Conservation (phyloP, 2,329 filamentous ascomycete species). For the Colletotrichum cordylinicola region DNA sequence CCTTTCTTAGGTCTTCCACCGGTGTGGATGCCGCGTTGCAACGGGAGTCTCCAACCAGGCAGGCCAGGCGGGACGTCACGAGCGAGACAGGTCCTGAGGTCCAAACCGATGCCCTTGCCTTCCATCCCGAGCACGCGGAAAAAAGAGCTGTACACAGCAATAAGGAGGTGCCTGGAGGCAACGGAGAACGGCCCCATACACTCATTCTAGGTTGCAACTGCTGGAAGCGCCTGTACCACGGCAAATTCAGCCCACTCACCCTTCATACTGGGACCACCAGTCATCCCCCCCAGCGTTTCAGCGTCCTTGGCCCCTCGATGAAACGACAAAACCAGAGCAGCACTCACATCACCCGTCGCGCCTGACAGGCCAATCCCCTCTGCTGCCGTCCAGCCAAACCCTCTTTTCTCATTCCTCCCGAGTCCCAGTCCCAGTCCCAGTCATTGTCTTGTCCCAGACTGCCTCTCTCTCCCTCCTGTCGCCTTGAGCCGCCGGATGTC, state of each 20-base stretch:
- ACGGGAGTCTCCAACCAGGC: background rate
- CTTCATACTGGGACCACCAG: constrained; percentile 4
- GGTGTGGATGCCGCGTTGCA: background rate
- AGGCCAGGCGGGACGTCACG: background rate
- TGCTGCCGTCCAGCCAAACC: constrained; percentile 3
- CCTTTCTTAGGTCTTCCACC: background rate
- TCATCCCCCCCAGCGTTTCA: constrained; percentile 20
- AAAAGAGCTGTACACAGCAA: background rate
- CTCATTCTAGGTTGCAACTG: background rate
- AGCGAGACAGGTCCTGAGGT: background rate
- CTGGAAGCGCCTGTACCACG: background rate
- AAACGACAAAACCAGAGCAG: constrained; percentile 17
- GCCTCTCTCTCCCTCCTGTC: background rate
- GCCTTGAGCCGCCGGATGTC: background rate
- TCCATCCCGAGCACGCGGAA: background rate
- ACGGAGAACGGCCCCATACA: background rate
- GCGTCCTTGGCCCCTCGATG: constrained; percentile 20
- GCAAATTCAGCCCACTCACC: constrained; percentile 1
- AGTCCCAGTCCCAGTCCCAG: background rate
- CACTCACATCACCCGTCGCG: constrained; percentile 5
- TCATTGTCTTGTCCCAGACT: background rate
- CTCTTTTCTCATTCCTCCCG: constrained; percentile 1
- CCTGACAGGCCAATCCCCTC: constrained; percentile 22
- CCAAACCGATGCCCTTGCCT: background rate
- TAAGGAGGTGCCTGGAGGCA: background rate